Evolutionary conservation across 305 asterid genomes (phyloP).

Genomic region (Fraxinus paxiana): DNA sequence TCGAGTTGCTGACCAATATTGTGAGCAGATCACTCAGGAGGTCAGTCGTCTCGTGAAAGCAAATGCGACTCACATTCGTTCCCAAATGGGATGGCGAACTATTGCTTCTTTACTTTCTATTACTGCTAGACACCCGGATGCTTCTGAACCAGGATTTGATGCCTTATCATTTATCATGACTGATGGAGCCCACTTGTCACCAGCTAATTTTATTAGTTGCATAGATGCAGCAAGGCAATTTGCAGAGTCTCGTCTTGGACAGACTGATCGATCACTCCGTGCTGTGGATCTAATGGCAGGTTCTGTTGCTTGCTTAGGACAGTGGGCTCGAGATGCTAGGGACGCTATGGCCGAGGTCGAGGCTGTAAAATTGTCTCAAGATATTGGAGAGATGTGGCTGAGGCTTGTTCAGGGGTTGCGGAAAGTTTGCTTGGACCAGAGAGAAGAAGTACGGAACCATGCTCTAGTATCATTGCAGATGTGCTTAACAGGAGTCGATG

Average conservation of each 20-base stretch:
- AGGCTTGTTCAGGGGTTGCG: constrained; percentile 84
- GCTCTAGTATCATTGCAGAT: constrained; percentile 68
- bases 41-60: constrained; percentile 83
- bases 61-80: constrained; percentile 69
- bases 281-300: constrained; percentile 85
- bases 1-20: constrained; percentile 87
- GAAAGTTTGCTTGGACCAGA: constrained; percentile 87
- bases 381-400: constrained; percentile 96
- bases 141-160: constrained; percentile 93
- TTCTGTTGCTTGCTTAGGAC: constrained; percentile 60
- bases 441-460: constrained; percentile 93
- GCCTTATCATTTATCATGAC: constrained; percentile 78
- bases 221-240: constrained; percentile 86
- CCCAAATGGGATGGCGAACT: constrained; percentile 86
- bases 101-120: constrained; percentile 70
- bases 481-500: constrained; percentile 76
- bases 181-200: constrained; percentile 80
- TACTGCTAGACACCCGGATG: constrained; percentile 89
- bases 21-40: constrained; percentile 96
- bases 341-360: constrained; percentile 65
- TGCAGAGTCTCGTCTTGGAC: constrained; percentile 95
- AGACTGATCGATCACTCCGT: constrained; percentile 68
- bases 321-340: constrained; percentile 74
- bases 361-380: constrained; percentile 62
- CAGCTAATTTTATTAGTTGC: constrained; percentile 68